phyloP scores from a whole-genome alignment of 2,329 filamentous ascomycete species.

The Aspergillus brasiliensis region DNA sequence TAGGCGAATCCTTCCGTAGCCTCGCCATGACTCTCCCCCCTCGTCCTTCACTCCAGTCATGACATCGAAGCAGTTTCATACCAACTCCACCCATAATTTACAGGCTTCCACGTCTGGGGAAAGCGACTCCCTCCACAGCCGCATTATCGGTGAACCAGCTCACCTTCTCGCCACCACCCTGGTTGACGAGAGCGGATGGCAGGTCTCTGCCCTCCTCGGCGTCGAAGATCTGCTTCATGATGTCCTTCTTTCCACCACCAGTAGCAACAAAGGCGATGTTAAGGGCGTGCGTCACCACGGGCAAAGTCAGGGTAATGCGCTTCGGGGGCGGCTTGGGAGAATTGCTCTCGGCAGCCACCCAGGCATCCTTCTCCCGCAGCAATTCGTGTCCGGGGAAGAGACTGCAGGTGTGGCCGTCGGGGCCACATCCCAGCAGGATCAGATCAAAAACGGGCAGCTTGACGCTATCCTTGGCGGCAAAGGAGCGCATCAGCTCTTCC shows the following conservation, averaged over 20 bases:
- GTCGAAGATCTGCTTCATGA: constrained; percentile 92
- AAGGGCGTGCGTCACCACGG: constrained; percentile 83
- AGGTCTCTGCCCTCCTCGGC: constrained; percentile 69
- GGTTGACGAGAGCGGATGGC: constrained; percentile 87
- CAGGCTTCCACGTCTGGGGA: constrained; percentile 72
- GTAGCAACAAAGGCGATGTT: constrained; percentile 91
- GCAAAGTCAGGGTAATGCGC: constrained; percentile 89
- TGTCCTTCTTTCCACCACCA: constrained; percentile 83
- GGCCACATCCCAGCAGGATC: constrained; percentile 87
- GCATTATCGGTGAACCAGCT: constrained; percentile 93
- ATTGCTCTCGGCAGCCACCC: constrained; percentile 89
- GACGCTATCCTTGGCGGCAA: constrained; percentile 90
- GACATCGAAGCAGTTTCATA: not conserved
- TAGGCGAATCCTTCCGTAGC: not conserved
- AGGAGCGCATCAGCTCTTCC: constrained; percentile 78
- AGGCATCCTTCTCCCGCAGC: constrained; percentile 81
- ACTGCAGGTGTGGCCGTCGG: constrained; percentile 96
- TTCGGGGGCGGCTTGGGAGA: constrained; percentile 91
- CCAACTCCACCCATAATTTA: constrained; percentile 34
- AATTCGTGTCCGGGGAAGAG: constrained; percentile 89
- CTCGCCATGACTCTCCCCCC: not conserved
- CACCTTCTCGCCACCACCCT: constrained; percentile 77
- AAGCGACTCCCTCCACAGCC: constrained; percentile 82
- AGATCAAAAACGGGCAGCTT: constrained; percentile 94
- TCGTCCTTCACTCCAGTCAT: not conserved